Evolutionary conservation across 2,329 filamentous ascomycete genomes (phyloP), one percentile per base, ranked within the genome.

Genomic region (Pseudocercospora vitis): DNA sequence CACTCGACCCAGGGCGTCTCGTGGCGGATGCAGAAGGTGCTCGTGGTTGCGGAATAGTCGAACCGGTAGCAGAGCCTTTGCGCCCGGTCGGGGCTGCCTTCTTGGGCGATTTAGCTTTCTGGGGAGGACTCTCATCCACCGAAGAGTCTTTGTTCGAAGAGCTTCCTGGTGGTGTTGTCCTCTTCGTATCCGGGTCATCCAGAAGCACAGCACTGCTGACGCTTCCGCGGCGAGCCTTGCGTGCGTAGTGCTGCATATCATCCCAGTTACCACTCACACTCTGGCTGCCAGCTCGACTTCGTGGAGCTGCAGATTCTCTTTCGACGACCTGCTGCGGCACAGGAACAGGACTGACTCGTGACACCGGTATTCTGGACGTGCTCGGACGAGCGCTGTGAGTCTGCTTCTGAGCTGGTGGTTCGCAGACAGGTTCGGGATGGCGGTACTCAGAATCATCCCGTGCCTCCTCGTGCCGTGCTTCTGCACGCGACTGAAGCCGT

Each of bases 301-400:
- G 82, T 50, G 80, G 74, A 39, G 86, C 76, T 18, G 84, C 84
- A 19, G 82, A 84, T 63, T 90, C 87, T 59, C 91, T 83, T 61
- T 92, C 91, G 40, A 89, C 77, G 59, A 86, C 83, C 46, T 87
- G 83, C 48, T 81, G 71, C 1, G 88, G 82, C 54, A 95, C 85
- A 8, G 91, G 90, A 16, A 84, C 81, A 2, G 88, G 87, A 68
- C 89, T 96, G 11, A 81, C 76, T 64, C 89, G 91, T 24, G 90
- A 85, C 31, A 97, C 80, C 1, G 94, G 94, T 68, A 99, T 96
- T 50, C 89, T 85, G 39, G 92, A 96, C 3, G 81, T 75, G 74
- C 82, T 75, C 24, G 75, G 74, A 52, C 75, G 66, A 31, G 60
- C 55, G 18, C 57, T 57, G 32, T 62, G 58, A n/a, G 14, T 8